Base-by-base conservation (phyloP, 2,329 filamentous ascomycete species). In the Teratosphaeria nubilosa region DNA sequence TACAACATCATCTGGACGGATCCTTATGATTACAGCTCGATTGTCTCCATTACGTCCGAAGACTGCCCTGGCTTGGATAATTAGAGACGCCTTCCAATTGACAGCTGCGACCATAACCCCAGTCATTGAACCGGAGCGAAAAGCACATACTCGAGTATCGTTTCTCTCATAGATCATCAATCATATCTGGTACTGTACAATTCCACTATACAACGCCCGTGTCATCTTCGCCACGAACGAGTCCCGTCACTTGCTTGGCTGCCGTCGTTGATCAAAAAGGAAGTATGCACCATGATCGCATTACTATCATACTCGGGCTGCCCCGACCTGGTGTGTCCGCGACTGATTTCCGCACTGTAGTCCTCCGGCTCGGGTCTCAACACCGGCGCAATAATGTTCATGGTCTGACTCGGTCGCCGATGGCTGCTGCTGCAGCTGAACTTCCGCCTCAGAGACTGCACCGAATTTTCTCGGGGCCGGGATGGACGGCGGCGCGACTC, bases 1-100 rank as follows among this genome's bases (percentile, higher is more conserved):
- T 85, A 74, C 55, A 73, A 85, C 63, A 63, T 82, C 16, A 84
- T 85, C 60, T 85, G 82, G 82, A 82, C 78, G 0, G 75, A 80
- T 62, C 79, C 80, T 2, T 72, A 72, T 1, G 75, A 77, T 3
- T 85, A 83, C 65, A 69, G 63, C 1, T 61, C 69, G 16, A 77
- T 85, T 54, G 76, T 75, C 0, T 64, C 69, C 0, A 68, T 73
- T 27, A 77, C 75, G 0, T 79, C 76, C 5, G 81, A 85, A 70
- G 68, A 76, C 54, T 84, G 82, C 58, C 75, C 80, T 0, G 81
- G 80, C 0, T 65, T 85, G 59, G 81, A 84, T 62, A 59, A 59
- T 34, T 69, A 57, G 55, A n/a, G 30, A 25, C 11, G 13, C 51
- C 14, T 25, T 24, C 24, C 27, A 5, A 16, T 30, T 9, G 20